Evolutionary conservation across 768 basidiomycete species (phyloP), one percentile per base, ranked within the genome.

Genomic region (Chalciporus piperatus): DNA sequence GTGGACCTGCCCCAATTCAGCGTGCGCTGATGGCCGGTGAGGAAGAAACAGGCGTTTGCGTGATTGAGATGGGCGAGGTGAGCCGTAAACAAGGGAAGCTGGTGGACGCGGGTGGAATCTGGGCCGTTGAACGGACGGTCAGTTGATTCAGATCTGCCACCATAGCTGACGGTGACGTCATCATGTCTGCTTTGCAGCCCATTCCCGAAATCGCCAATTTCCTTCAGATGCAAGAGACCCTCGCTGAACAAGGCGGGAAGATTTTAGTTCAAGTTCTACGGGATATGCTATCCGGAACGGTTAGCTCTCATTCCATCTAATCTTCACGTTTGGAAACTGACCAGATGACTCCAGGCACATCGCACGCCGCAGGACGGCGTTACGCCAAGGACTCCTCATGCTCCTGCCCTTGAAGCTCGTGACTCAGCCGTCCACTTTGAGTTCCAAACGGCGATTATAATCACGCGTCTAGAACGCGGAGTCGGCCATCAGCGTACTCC

Each of bases 1-100:
- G 94, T n/a, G 94, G 94, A 0, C 83, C 94, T 9, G 90, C 92
- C 3, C 94, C 94, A 0, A 89, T 98, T 35, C 94, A 97, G 61
- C 87, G 84, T 60, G 78, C 86, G 0, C 74, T 98, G 37, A 70
- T 89, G 40, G 82, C 85, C 52, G 83, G 81, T 3, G 84, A 84
- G 45, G 62, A 61, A 6, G 76, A 80, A 54, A 91, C 89, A 0
- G 94, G 92, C 0, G 92, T 96, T 1, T 89, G 83, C 52, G 77
- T 98, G 3, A 83, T 87, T 52, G 79, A 85, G 54, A 91, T 91
- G 85, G 74, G 82, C 47, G 82, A 84, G 59, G 72, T 68, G 9
- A 62, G 54, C 35, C 60, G 74, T 44, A 77, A 70, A 48, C 76
- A 79, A 47, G 92, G 91, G 0, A 67, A 59, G 32, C 45, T 39